Percentiles rank a stretch among this genome's conserved stretches.
Conservation (phyloP, 345 rosid species). For the Geranium rotundifolium region DNA sequence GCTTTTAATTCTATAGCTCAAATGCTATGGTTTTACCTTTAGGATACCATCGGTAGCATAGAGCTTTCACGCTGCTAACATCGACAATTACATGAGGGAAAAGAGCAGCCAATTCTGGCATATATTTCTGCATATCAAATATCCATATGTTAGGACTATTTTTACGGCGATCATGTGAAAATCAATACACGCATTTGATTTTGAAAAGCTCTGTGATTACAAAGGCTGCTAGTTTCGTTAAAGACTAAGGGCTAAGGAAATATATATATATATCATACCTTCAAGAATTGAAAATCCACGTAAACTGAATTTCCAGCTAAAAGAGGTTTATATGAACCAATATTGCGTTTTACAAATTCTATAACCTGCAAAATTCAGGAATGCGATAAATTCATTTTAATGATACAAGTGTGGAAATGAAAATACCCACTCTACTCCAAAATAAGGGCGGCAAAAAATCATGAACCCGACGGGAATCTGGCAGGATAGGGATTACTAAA, state of each 20-base stretch:
- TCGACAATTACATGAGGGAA: conserved; percentile 74
- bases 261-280: conserved; percentile 30
- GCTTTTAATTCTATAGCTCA: neutral
- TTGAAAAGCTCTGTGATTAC: neutral
- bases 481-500: too few species aligned
- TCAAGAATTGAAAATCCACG: conserved; percentile 57
- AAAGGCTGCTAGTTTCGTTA: neutral
- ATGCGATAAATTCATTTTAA: neutral
- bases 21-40: conserved; percentile 31
- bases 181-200: too few species aligned
- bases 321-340: conserved; percentile 49
- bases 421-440: neutral
- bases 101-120: conserved; percentile 69
- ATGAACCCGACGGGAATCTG: too few species aligned
- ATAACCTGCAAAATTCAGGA: conserved; percentile 46
- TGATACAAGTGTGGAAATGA: neutral
- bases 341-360: conserved; percentile 55
- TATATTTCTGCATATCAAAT: conserved; percentile 55
- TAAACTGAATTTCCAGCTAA: conserved; percentile 87
- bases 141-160: too few species aligned
- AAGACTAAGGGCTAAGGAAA: neutral
- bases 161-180: too few species aligned
- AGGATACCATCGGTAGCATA: conserved; percentile 72
- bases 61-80: conserved; percentile 75
- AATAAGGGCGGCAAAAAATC: too few species aligned